Conservation (phyloP, 768 basidiomycete species). For the Leucocoprinus leucothites region DNA sequence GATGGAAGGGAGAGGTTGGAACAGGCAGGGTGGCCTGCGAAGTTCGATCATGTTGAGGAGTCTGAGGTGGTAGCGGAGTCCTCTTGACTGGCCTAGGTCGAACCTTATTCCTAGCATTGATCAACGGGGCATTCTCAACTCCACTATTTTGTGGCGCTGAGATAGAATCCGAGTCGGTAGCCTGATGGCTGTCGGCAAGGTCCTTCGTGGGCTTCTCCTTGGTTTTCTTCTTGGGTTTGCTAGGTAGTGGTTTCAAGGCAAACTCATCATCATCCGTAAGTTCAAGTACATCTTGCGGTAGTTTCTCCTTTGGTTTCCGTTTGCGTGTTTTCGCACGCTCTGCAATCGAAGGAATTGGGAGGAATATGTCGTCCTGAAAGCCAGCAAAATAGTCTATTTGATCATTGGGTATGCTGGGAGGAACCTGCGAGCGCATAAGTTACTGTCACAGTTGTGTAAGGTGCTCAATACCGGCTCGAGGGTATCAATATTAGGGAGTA, state of each 20-base stretch:
- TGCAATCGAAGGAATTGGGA: constrained; percentile 36
- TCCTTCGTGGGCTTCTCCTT: constrained; percentile 17
- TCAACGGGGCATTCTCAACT: background rate
- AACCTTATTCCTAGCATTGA: constrained; percentile 7
- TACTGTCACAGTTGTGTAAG: background rate
- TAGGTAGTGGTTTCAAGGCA: constrained; percentile 3
- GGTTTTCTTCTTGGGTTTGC: constrained; percentile 11
- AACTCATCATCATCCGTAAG: constrained; percentile 17
- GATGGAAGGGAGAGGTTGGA: constrained; percentile 18
- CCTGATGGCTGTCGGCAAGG: background rate
- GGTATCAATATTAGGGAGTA: background rate
- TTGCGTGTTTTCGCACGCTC: constrained; percentile 58
- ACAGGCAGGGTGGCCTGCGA: constrained; percentile 8
- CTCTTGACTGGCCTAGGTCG: constrained; percentile 16
- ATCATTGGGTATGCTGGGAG: background rate
- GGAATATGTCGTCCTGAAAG: constrained; percentile 6
- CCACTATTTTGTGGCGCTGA: background rate
- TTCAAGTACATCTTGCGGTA: constrained; percentile 13
- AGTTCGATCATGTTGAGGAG: constrained; percentile 6
- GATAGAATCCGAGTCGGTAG: background rate
- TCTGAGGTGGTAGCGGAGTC: constrained; percentile 5
- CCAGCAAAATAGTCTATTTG: constrained; percentile 14
- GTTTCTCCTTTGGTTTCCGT: constrained; percentile 18
- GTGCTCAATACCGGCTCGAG: background rate
- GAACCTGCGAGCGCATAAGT: background rate